Evolutionary conservation across 148 eudicot species (phyloP).

Genomic region (Silene conica): DNA sequence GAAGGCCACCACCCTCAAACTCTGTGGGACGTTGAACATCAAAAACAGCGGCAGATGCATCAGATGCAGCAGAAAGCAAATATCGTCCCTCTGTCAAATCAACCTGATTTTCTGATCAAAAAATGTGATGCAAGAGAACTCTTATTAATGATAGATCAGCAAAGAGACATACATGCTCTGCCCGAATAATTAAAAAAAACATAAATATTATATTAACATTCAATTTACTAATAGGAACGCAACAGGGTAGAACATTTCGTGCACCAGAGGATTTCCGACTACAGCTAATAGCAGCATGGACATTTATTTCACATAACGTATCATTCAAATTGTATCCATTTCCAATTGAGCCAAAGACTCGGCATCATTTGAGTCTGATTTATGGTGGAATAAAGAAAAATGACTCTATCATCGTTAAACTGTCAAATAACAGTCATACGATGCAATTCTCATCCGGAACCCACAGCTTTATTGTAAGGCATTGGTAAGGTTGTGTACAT

Average conservation of each 20-base stretch:
- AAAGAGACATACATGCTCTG: not conserved
- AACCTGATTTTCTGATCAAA: slow-evolving; percentile 77
- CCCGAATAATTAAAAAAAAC: not conserved
- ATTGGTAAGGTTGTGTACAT: too few species aligned
- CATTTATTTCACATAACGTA: not conserved
- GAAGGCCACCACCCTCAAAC: slow-evolving; percentile 49
- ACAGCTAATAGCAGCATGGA: not conserved
- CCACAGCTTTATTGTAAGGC: too few species aligned
- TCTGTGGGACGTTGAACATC: slow-evolving; percentile 77
- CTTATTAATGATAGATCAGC: slow-evolving; percentile 15
- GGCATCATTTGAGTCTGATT: too few species aligned
- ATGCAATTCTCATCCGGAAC: too few species aligned
- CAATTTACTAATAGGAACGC: not conserved
- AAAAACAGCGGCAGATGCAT: slow-evolving; percentile 80
- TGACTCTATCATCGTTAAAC: too few species aligned
- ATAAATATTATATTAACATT: not conserved
- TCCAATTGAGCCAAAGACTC: not conserved
- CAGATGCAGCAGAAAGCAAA: slow-evolving; percentile 79
- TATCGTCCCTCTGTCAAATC: slow-evolving; percentile 99
- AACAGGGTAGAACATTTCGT: not conserved
- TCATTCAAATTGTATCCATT: not conserved
- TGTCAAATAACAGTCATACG: too few species aligned
- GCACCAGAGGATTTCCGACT: not conserved
- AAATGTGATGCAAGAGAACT: slow-evolving; percentile 31
- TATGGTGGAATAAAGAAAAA: too few species aligned